Conservation (phyloP, 1,284 basidiomycete genomes). For the Naganishia liquefaciens region DNA sequence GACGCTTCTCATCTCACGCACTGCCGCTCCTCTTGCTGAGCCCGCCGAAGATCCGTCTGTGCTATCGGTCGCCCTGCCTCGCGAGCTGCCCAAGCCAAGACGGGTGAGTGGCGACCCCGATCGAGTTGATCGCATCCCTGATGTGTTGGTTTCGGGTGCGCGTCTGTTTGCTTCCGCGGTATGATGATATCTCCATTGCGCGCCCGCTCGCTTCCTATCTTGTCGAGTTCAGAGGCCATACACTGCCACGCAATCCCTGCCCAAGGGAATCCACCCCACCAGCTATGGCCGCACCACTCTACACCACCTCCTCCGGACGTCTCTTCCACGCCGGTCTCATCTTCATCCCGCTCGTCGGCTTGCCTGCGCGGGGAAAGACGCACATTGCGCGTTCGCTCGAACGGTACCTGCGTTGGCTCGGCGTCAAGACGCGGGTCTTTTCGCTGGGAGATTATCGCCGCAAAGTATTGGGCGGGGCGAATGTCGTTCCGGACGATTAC, state of each 20-base stretch:
- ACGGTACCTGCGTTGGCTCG: constrained; percentile 95
- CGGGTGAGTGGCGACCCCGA: not conserved
- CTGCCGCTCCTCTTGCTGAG: no score
- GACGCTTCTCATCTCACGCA: no score
- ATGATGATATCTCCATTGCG: no score
- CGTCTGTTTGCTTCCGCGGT: no score
- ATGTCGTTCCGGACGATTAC: constrained; percentile 87
- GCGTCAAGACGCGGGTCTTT: constrained; percentile 91
- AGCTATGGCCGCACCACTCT: constrained; percentile 79
- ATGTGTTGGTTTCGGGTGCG: no score
- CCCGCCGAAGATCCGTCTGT: no score
- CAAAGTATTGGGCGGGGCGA: constrained; percentile 81
- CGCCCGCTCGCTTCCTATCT: no score
- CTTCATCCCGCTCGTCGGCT: constrained; percentile 83
- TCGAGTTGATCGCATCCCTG: not conserved
- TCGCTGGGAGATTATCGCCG: constrained; percentile 93
- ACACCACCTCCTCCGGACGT: constrained; percentile 69
- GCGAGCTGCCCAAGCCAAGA: no score
- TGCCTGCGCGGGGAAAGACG: constrained; percentile 86
- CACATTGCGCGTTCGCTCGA: constrained; percentile 94
- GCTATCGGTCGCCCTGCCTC: no score
- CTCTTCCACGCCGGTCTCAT: constrained; percentile 95
- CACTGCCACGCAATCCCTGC: no score
- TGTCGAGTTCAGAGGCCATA: no score
- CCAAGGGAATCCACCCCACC: not conserved